phyloP scores from a whole-genome alignment of 345 rosid species.

The Brassica juncea region DNA sequence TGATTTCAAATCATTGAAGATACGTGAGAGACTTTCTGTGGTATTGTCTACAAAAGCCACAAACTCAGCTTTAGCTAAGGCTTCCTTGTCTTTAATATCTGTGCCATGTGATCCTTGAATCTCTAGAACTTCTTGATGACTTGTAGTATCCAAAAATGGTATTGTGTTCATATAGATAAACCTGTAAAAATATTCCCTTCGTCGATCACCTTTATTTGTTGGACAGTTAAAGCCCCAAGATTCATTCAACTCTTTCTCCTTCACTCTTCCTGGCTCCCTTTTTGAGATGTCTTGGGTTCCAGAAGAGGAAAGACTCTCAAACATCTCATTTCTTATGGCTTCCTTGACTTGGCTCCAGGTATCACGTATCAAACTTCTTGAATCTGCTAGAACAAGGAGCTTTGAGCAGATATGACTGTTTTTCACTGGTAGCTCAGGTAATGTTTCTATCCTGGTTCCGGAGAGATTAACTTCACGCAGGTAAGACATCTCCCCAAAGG shows the following conservation, averaged over 20 bases:
- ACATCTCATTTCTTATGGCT: neutral
- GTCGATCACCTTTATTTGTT: neutral
- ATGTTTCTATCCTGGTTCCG: conserved; percentile 32
- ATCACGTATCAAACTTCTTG: neutral
- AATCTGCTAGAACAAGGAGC: conserved; percentile 15
- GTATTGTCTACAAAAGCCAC: conserved; percentile 34
- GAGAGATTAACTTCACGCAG: conserved; percentile 34
- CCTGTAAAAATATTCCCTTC: neutral
- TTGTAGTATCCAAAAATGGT: neutral
- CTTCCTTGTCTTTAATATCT: conserved; percentile 9
- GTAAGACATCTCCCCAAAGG: conserved; percentile 39
- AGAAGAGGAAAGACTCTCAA: neutral
- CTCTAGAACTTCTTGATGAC: conserved; percentile 30
- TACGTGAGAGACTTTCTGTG: conserved; percentile 34
- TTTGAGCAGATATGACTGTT: neutral
- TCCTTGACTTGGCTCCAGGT: conserved; percentile 21
- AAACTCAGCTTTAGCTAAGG: conserved; percentile 34
- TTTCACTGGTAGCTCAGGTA: conserved; percentile 22
- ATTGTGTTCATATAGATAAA: neutral
- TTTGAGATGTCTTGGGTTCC: neutral
- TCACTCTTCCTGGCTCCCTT: neutral
- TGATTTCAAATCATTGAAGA: conserved; percentile 29
- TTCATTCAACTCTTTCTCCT: neutral
- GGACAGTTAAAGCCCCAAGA: neutral
- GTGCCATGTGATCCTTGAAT: conserved; percentile 46